Percentiles rank a stretch among this genome's conserved stretches.
Evolutionary conservation across 2,329 filamentous ascomycete genomes (phyloP).

Genomic region (Diaporthe humulicola): DNA sequence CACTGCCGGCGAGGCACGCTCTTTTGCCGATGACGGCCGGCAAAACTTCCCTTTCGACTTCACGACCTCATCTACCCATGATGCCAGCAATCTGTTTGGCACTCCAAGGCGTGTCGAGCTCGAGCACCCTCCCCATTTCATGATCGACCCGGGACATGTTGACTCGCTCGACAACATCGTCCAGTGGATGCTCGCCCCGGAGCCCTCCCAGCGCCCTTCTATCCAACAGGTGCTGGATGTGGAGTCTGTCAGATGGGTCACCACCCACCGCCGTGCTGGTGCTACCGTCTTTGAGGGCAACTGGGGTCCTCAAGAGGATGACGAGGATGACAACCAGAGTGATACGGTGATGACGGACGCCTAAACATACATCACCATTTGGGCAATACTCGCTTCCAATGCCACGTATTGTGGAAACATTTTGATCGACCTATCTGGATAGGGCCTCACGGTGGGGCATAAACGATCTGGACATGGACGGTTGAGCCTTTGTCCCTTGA

Average conservation of each 20-base stretch:
- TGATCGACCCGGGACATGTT: constrained; percentile 80
- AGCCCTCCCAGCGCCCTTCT: constrained; percentile 79
- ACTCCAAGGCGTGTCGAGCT: constrained; percentile 63
- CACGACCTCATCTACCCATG: constrained; percentile 45
- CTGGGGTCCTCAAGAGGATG: constrained; percentile 83
- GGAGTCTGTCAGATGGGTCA: constrained; percentile 85
- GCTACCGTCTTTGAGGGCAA: constrained; percentile 97
- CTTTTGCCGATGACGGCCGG: background rate
- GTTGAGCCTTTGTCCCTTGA: constrained; percentile 41
- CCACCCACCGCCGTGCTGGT: constrained; percentile 80
- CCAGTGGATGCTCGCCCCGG: constrained; percentile 86
- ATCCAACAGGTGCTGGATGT: constrained; percentile 80
- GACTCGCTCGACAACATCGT: constrained; percentile 88
- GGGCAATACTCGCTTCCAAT: constrained; percentile 41
- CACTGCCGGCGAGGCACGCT: constrained; percentile 33
- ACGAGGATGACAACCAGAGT: constrained; percentile 49
- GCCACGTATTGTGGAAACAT: constrained; percentile 40
- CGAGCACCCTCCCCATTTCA: constrained; percentile 83
- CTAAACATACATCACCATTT: constrained; percentile 50
- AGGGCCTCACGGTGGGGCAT: constrained; percentile 41
- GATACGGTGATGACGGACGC: constrained; percentile 74
- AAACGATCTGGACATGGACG: constrained; percentile 41
- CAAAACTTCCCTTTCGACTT: constrained; percentile 43
- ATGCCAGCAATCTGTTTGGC: constrained; percentile 60
- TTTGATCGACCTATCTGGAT: constrained; percentile 51